These are phyloP conservation scores for Epichloe gansuensis DNA, from an alignment of 2,329 filamentous ascomycete species.

Conservation along the genomic window DNA sequence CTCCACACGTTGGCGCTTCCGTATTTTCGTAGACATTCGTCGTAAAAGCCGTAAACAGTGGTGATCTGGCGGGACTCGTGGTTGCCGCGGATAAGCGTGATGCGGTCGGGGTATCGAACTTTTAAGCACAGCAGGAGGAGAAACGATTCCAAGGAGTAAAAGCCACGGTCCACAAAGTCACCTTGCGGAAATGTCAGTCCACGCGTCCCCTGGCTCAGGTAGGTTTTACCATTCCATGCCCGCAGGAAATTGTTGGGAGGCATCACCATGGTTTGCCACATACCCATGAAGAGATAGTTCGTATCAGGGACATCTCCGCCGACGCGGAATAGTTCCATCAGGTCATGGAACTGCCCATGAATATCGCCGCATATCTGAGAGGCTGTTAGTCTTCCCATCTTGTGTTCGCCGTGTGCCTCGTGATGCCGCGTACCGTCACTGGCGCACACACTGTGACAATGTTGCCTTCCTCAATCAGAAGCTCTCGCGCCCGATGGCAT, in stretches of 20 bases:
- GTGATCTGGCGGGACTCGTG: slow-evolving; percentile 96
- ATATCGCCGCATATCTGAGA: slow-evolving; percentile 85
- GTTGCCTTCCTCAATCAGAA: slow-evolving; percentile 95
- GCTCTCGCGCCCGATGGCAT: slow-evolving; percentile 91
- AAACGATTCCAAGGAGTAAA: slow-evolving; percentile 96
- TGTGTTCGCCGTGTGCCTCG: not conserved
- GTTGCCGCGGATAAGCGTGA: slow-evolving; percentile 90
- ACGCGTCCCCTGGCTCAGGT: not conserved
- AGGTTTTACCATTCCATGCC: not conserved
- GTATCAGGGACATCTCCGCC: slow-evolving; percentile 91
- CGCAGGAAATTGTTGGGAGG: too few relatives aligned
- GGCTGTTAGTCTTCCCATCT: not conserved
- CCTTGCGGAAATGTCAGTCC: slow-evolving; percentile 32
- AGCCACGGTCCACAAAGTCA: slow-evolving; percentile 95
- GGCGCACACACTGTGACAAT: slow-evolving; percentile 91
- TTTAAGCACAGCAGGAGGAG: slow-evolving; percentile 91
- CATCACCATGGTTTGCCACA: slow-evolving; percentile 5
- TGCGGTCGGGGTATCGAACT: slow-evolving; percentile 92
- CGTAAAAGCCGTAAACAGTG: slow-evolving; percentile 95
- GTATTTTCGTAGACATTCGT: slow-evolving; percentile 92
- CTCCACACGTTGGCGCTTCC: slow-evolving; percentile 95
- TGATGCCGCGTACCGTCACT: slow-evolving; percentile 56
- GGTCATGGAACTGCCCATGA: slow-evolving; percentile 89
- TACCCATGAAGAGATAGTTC: slow-evolving; percentile 95
- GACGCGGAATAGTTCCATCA: slow-evolving; percentile 94